phyloP scores from a whole-genome alignment of 306 rosid species.

The Ceratonia siliqua region DNA sequence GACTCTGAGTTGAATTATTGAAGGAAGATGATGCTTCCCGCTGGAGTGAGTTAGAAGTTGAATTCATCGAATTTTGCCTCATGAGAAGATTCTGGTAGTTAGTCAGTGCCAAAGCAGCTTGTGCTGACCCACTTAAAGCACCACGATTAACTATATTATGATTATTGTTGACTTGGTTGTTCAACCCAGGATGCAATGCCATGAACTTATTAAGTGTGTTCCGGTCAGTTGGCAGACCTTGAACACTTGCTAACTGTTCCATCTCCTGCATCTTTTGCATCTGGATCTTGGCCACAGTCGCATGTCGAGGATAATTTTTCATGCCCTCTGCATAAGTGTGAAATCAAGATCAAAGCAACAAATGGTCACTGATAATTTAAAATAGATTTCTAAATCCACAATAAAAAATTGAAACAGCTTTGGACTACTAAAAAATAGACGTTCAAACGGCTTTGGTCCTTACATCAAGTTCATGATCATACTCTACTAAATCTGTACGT shows the following conservation, averaged over 20 bases:
- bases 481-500: background rate
- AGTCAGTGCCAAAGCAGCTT: slow-evolving; percentile 73
- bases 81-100: slow-evolving; percentile 76
- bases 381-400: background rate
- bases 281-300: slow-evolving; percentile 70
- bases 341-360: slow-evolving; percentile 19
- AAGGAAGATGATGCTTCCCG: slow-evolving; percentile 80
- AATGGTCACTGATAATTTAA: background rate
- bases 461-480: too few species aligned
- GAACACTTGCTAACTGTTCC: slow-evolving; percentile 85
- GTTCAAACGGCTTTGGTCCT: too few species aligned
- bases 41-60: slow-evolving; percentile 65
- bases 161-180: slow-evolving; percentile 58
- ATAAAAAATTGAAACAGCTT: background rate
- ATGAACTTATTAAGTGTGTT: slow-evolving; percentile 77
- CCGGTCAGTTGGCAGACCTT: slow-evolving; percentile 85
- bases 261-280: slow-evolving; percentile 95
- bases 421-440: background rate
- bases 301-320: slow-evolving; percentile 82
- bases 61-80: slow-evolving; percentile 82
- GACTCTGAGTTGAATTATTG: slow-evolving; percentile 62
- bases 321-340: slow-evolving; percentile 69
- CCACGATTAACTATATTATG: slow-evolving; percentile 66
- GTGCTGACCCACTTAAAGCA: slow-evolving; percentile 80
- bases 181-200: slow-evolving; percentile 74